Conservation (phyloP, 2,329 filamentous ascomycete genomes). For the Colletotrichum horii region DNA sequence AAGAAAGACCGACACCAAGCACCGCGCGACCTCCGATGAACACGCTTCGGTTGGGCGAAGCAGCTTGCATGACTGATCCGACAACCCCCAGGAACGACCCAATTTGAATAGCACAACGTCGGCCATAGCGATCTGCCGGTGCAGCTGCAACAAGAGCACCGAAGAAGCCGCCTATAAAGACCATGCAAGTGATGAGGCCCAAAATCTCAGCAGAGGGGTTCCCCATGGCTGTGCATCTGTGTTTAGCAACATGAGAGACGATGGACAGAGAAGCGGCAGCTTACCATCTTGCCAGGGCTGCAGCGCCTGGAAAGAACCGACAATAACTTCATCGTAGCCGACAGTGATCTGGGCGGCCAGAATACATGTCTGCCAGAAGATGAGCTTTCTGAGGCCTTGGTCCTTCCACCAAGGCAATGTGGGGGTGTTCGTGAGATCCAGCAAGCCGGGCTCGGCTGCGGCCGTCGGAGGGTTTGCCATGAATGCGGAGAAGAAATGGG, state of each 20-base stretch:
- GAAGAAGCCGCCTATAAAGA: not conserved
- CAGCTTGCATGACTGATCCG: not conserved
- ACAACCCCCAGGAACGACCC: not conserved
- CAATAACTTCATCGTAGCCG: not conserved
- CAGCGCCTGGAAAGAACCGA: not conserved
- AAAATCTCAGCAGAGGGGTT: not conserved
- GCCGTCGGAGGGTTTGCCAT: not conserved
- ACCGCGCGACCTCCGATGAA: not conserved
- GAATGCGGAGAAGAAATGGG: not conserved
- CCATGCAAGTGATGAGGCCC: not conserved
- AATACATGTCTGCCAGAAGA: not conserved
- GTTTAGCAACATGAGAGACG: not conserved
- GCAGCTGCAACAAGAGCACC: not conserved
- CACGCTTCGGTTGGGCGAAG: not conserved
- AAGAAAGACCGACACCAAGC: not conserved
- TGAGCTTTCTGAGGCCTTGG: not conserved
- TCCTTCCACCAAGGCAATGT: not conserved
- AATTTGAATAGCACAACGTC: not conserved
- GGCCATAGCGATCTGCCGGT: not conserved
- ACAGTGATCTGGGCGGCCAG: not conserved
- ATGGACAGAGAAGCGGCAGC: not conserved
- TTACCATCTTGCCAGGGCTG: not conserved
- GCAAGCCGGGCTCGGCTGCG: not conserved
- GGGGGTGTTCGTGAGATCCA: not conserved
- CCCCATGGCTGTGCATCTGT: not conserved